Conservation (phyloP, 208 protist genomes). For the Trichomonas gallinae region DNA sequence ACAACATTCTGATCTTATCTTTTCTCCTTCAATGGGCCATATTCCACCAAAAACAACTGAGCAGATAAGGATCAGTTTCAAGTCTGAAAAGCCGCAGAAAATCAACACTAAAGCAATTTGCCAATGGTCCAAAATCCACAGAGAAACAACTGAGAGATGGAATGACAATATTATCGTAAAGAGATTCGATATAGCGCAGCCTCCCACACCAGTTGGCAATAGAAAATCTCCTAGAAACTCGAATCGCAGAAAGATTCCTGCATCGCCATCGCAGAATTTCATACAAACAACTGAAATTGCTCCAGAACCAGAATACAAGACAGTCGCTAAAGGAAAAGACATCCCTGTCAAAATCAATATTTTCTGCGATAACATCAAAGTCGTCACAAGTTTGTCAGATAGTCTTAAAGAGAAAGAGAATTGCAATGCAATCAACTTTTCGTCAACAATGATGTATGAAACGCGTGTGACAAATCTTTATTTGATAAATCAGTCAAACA, state of each 20-base stretch:
- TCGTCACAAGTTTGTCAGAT: not conserved
- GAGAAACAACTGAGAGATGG: not conserved
- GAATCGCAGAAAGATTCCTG: not conserved
- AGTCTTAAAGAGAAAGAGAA: not conserved
- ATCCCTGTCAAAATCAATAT: conserved; percentile 23
- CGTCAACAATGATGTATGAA: conserved; percentile 76
- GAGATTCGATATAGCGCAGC: not conserved
- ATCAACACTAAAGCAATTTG: not conserved
- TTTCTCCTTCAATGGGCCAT: not conserved
- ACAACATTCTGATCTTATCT: not conserved
- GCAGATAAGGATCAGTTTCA: not conserved
- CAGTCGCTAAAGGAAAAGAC: not conserved
- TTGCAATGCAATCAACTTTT: conserved; percentile 53
- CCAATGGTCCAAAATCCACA: not conserved
- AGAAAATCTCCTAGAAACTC: not conserved
- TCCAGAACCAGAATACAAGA: conserved; percentile 29
- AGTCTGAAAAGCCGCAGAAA: not conserved
- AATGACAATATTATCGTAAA: not conserved
- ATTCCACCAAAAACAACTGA: not conserved
- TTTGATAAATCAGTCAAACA: conserved; percentile 62
- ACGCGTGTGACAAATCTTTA: conserved; percentile 53
- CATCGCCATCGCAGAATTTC: not conserved
- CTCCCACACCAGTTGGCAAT: not conserved
- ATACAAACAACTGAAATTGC: not conserved
- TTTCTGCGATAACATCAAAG: conserved; percentile 27